Percentiles rank a stretch among this genome's conserved stretches.
phyloP scores from a whole-genome alignment of 1,139 yeast genomes.

The Yamadazyma pseudoaaseri region DNA sequence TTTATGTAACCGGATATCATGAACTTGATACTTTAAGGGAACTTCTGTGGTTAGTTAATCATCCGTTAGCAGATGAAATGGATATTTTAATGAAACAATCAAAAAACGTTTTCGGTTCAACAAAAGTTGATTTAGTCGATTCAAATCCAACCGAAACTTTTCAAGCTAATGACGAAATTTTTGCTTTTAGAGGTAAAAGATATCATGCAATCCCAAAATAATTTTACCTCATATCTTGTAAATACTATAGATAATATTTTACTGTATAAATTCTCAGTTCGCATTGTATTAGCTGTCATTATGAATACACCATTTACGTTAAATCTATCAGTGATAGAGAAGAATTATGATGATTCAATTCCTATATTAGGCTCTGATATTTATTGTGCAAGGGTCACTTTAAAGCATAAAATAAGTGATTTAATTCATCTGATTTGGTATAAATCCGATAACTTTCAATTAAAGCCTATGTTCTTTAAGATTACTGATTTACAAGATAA shows the following conservation, averaged over 20 bases:
- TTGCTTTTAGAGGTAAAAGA: conserved; percentile 94
- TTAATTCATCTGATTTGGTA: conserved; percentile 30
- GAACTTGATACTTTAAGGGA: conserved; percentile 70
- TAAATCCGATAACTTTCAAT: conserved; percentile 19
- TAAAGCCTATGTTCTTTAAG: conserved; percentile 25
- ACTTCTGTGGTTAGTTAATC: conserved; percentile 68
- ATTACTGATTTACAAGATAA: conserved; percentile 13
- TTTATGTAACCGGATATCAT: conserved; percentile 89
- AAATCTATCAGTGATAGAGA: conserved; percentile 16
- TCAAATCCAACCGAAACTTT: conserved; percentile 88
- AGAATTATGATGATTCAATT: conserved; percentile 8
- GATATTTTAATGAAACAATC: conserved; percentile 79
- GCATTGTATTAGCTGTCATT: background rate
- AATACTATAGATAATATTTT: conserved; percentile 1
- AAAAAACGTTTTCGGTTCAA: conserved; percentile 73
- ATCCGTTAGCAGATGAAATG: conserved; percentile 60
- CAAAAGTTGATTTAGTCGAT: conserved; percentile 94
- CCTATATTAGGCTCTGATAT: conserved; percentile 7
- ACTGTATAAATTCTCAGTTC: background rate
- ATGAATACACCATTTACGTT: conserved; percentile 27
- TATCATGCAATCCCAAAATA: conserved; percentile 71
- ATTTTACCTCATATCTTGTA: conserved; percentile 5
- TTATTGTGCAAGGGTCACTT: conserved; percentile 19
- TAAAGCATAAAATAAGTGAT: conserved; percentile 21
- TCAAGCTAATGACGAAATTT: conserved; percentile 84